Evolutionary conservation across 208 protist genomes (phyloP), one percentile per base, ranked within the genome.

Genomic region (Acanthamoeba lenticulata): DNA sequence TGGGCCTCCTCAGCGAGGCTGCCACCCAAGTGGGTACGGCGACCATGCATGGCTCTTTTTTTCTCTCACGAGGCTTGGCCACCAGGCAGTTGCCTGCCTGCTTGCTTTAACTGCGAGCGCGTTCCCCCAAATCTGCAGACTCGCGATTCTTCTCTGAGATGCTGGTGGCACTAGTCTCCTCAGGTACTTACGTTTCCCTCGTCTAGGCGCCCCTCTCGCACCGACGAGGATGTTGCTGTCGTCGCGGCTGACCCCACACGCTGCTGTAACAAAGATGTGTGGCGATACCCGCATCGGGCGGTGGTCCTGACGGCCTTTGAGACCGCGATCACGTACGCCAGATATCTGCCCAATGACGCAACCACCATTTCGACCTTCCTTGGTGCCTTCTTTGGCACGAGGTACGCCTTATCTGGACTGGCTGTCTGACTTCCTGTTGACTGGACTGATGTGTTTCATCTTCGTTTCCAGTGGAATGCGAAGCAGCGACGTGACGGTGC

Each of bases 241-340:
- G n/a, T n/a, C n/a, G n/a, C n/a, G n/a, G 52, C 52, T 60, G 11
- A 60, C 21, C 21, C 15, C 52, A 60, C 52, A 42, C 36, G 9
- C 29, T 27, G 29, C 27, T 83, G 42, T 40, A n/a, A n/a, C n/a
- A n/a, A n/a, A 83, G 74, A 83, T 13, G 74, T 83, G 74, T 83
- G 74, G 74, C 74, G 74, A 83, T 83, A 83, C 29, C 74, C 74
- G 36, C 74, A 83, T 32, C 74, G 74, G 24, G 74, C 74, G 36
- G 74, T 83, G 40, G 74, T 83, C 40, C 74, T 83, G 17, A 83
- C 74, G 27, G 74, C 74, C 21, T 83, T 83, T 21, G 74, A 83
- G 19, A 83, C 74, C 40, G 42, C 74, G 24, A 55, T 52, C 74
- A 83, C 45, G 21, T 83, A 83, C 27, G 36, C 74, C 5, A 13